These are phyloP conservation scores for Cytospora mali DNA, from an alignment of 2,329 filamentous ascomycete genomes.

Conservation along the genomic window DNA sequence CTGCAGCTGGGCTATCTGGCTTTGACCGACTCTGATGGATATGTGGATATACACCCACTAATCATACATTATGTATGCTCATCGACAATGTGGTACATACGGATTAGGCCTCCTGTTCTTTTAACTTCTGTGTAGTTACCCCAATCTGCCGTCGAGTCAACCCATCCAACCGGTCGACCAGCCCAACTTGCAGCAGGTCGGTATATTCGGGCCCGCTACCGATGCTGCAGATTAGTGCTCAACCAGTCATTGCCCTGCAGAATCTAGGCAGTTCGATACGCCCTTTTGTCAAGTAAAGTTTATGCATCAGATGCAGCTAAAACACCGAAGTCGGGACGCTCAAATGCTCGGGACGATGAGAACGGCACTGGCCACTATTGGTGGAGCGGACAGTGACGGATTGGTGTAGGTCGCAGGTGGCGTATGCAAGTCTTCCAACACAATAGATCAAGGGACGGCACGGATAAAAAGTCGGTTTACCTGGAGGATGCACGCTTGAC, in stretches of 20 bases:
- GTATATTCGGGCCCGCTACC: background rate
- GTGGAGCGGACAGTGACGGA: background rate
- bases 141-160: too few relatives aligned
- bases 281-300: background rate
- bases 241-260: background rate
- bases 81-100: background rate
- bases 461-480: background rate
- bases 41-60: background rate
- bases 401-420: background rate
- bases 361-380: background rate
- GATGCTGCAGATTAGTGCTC: background rate
- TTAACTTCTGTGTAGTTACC: too few relatives aligned
- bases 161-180: too few relatives aligned
- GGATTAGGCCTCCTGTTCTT: background rate
- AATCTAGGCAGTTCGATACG: background rate
- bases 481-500: background rate
- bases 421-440: background rate
- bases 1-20: background rate
- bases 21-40: background rate
- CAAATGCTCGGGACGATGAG: too few relatives aligned
- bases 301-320: background rate
- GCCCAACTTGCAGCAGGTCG: background rate
- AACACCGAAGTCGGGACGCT: too few relatives aligned
- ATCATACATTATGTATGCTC: background rate
- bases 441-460: too few relatives aligned